phyloP scores from a whole-genome alignment of 805 yeast genomes.

The Metschnikowia bowlesiae region DNA sequence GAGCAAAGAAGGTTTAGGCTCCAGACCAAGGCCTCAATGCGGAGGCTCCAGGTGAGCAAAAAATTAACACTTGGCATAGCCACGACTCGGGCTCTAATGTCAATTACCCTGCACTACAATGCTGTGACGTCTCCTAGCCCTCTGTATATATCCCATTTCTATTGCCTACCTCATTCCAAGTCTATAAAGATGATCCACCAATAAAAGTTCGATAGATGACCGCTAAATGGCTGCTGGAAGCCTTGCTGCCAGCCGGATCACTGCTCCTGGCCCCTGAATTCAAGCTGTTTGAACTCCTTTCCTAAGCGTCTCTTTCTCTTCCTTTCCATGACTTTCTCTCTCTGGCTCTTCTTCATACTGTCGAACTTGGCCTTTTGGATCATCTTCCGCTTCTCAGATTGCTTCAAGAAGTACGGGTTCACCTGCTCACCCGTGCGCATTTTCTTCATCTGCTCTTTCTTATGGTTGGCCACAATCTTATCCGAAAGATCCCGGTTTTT shows the following conservation, averaged over 20 bases:
- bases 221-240: neutral
- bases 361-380: conserved; percentile 76
- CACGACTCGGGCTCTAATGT: conserved; percentile 1
- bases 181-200: neutral
- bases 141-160: conserved; percentile 4
- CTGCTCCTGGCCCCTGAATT: conserved; percentile 22
- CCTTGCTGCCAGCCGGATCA: neutral
- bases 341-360: conserved; percentile 61
- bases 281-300: conserved; percentile 62
- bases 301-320: conserved; percentile 83
- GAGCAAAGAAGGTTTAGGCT: conserved; percentile 7
- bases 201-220: conserved; percentile 1
- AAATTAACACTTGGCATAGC: neutral
- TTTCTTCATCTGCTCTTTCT: conserved; percentile 44
- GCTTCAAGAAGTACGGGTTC: conserved; percentile 55
- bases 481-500: conserved; percentile 72
- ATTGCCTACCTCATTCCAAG: conserved; percentile 2
- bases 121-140: conserved; percentile 1
- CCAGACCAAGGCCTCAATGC: neutral
- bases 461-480: conserved; percentile 58
- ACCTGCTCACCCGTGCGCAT: conserved; percentile 48
- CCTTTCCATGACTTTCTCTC: conserved; percentile 80
- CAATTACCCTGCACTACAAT: neutral
- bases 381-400: conserved; percentile 67
- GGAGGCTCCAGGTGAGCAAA: neutral